These are phyloP conservation scores for Leccinum barrowsii DNA, from an alignment of 768 basidiomycete genomes.

Conservation along the genomic window DNA sequence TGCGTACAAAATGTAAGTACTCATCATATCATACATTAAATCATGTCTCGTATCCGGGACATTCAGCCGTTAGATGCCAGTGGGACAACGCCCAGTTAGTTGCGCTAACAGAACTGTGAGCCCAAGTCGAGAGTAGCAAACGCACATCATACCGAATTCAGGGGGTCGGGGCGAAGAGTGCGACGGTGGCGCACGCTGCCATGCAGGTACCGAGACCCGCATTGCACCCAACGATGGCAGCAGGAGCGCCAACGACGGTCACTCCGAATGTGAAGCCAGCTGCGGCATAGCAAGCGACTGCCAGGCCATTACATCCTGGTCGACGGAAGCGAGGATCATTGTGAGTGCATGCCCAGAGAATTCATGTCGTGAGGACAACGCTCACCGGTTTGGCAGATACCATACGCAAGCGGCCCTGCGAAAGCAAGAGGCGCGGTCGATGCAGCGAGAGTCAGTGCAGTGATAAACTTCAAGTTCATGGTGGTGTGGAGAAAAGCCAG, in stretches of 20 bases:
- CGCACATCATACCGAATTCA: neutral
- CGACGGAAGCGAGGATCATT: neutral
- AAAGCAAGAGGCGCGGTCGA: slow-evolving; percentile 7
- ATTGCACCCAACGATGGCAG: slow-evolving; percentile 24
- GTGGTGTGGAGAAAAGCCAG: neutral
- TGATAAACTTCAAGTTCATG: slow-evolving; percentile 26
- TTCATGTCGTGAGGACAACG: too few relatives aligned
- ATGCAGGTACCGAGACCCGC: slow-evolving; percentile 13
- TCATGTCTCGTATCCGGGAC: neutral
- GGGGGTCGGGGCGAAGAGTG: slow-evolving; percentile 23
- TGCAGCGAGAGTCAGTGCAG: slow-evolving; percentile 16
- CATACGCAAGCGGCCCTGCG: slow-evolving; percentile 23
- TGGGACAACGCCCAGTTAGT: neutral
- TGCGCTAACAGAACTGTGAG: neutral
- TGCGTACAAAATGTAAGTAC: neutral
- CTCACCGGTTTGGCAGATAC: slow-evolving; percentile 25
- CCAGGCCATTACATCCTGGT: slow-evolving; percentile 25
- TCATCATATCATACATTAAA: neutral
- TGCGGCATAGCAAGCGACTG: slow-evolving; percentile 18
- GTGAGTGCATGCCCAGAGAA: neutral
- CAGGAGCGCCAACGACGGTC: slow-evolving; percentile 16
- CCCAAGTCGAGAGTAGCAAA: neutral
- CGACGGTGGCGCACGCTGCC: slow-evolving; percentile 4
- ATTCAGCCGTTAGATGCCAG: neutral
- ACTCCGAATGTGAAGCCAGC: slow-evolving; percentile 26